phyloP scores from a whole-genome alignment of 352 stramenopile species.

The Peronospora destructor region DNA sequence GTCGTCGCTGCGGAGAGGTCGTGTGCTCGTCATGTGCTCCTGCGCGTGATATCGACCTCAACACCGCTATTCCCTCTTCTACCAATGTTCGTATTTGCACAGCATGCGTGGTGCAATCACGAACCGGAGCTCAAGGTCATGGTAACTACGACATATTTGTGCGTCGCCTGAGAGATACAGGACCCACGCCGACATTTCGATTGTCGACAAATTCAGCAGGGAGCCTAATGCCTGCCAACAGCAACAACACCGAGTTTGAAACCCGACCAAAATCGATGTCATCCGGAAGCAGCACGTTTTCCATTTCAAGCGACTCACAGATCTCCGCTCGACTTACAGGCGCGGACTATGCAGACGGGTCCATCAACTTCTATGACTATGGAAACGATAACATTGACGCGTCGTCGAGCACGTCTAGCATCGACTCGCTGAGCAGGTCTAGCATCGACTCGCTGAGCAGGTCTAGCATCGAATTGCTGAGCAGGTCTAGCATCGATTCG shows the following conservation, averaged over 20 bases:
- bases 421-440: neutral
- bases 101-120: slow-evolving; percentile 50
- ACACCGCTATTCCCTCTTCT: slow-evolving; percentile 19
- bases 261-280: slow-evolving; percentile 27
- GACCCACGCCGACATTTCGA: slow-evolving; percentile 16
- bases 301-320: slow-evolving; percentile 41
- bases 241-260: slow-evolving; percentile 16
- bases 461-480: slow-evolving; percentile 14
- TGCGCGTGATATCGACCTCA: slow-evolving; percentile 38
- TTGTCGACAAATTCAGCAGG: slow-evolving; percentile 34
- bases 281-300: slow-evolving; percentile 48
- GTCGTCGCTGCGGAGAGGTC: slow-evolving; percentile 65
- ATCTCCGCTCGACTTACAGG: slow-evolving; percentile 25
- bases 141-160: slow-evolving; percentile 35
- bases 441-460: slow-evolving; percentile 14
- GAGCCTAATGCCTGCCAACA: slow-evolving; percentile 2
- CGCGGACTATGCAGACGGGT: slow-evolving; percentile 11
- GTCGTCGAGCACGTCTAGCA: slow-evolving; percentile 41
- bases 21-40: slow-evolving; percentile 62
- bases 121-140: slow-evolving; percentile 18
- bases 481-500: slow-evolving; percentile 24
- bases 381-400: slow-evolving; percentile 5
- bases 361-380: slow-evolving; percentile 19
- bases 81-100: slow-evolving; percentile 52
- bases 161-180: slow-evolving; percentile 31